A percentile compares a stretch with the other conserved stretches of the same genome.
Evolutionary conservation across 345 rosid genomes (phyloP).

Genomic region (Rhodamnia argentea): DNA sequence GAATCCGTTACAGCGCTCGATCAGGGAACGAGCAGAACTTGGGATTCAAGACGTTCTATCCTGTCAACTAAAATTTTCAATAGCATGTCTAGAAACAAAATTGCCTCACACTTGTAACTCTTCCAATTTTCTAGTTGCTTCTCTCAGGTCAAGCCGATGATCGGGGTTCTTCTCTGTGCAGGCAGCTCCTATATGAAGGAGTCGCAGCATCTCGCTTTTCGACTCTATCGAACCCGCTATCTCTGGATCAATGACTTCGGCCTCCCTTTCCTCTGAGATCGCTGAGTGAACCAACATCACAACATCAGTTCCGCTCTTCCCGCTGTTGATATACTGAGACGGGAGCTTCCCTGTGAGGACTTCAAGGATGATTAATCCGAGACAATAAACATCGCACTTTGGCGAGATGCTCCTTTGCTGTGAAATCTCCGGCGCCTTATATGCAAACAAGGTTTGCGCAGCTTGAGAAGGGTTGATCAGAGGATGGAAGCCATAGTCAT

Average conservation of each 20-base stretch:
- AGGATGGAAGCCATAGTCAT: slow-evolving; percentile 47
- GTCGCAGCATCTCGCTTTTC: slow-evolving; percentile 25
- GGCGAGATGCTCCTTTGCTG: slow-evolving; percentile 19
- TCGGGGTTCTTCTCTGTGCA: slow-evolving; percentile 42
- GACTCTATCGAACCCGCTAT: slow-evolving; percentile 21
- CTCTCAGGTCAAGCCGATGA: slow-evolving; percentile 33
- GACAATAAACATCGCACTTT: slow-evolving; percentile 63
- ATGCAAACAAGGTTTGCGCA: slow-evolving; percentile 36
- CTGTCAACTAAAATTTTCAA: not conserved
- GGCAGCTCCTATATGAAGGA: slow-evolving; percentile 46
- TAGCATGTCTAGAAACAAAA: not conserved
- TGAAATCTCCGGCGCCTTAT: slow-evolving; percentile 48
- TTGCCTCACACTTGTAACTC: slow-evolving; percentile 12
- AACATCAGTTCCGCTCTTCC: slow-evolving; percentile 42
- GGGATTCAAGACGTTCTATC: not conserved
- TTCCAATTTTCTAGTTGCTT: slow-evolving; percentile 41
- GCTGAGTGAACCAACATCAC: slow-evolving; percentile 45
- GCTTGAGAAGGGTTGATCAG: slow-evolving; percentile 21
- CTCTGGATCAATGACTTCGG: slow-evolving; percentile 54
- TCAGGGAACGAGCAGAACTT: not conserved
- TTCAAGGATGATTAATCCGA: slow-evolving; percentile 68
- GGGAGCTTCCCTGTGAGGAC: slow-evolving; percentile 65
- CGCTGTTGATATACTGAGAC: slow-evolving; percentile 34
- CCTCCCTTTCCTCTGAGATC: slow-evolving; percentile 27
- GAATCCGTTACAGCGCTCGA: not conserved